Evolutionary conservation across 2,329 filamentous ascomycete species (phyloP).

Genomic region (Aspergillus pseudoglaucus): DNA sequence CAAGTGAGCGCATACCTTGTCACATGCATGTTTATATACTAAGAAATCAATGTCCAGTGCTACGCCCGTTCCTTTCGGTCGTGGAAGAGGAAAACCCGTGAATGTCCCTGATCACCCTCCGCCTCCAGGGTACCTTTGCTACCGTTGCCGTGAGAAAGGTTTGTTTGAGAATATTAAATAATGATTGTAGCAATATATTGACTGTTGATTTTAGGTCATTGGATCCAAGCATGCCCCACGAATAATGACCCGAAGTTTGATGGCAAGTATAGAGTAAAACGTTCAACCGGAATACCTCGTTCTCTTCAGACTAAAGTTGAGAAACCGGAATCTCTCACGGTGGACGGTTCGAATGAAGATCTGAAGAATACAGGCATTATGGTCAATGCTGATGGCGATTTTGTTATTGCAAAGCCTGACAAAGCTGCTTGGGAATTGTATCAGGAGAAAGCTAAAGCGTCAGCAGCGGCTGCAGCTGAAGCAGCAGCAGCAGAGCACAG

Average conservation of each 20-base stretch:
- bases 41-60: conserved; percentile 35
- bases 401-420: conserved; percentile 92
- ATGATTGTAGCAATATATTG: conserved; percentile 19
- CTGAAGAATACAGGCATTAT: conserved; percentile 82
- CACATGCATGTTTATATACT: conserved; percentile 10
- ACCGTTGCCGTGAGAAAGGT: conserved; percentile 89
- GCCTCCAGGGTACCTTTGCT: conserved; percentile 90
- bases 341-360: conserved; percentile 72
- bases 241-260: conserved; percentile 97
- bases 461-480: conserved; percentile 73
- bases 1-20: conserved; percentile 47
- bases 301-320: conserved; percentile 95
- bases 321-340: conserved; percentile 69
- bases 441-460: conserved; percentile 85
- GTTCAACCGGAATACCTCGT: conserved; percentile 91
- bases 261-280: conserved; percentile 85
- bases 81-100: conserved; percentile 30
- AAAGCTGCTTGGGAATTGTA: conserved; percentile 95
- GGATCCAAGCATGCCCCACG: conserved; percentile 97
- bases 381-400: conserved; percentile 96
- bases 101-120: conserved; percentile 92
- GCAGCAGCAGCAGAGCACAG: conserved; percentile 70
- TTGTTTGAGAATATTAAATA: conserved; percentile 10
- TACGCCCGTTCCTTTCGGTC: conserved; percentile 37
- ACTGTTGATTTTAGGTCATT: conserved; percentile 58